A percentile compares a stretch with the other conserved stretches of the same genome.
Conservation (phyloP, 495 filamentous ascomycete species). For the Neurospora sp. region DNA sequence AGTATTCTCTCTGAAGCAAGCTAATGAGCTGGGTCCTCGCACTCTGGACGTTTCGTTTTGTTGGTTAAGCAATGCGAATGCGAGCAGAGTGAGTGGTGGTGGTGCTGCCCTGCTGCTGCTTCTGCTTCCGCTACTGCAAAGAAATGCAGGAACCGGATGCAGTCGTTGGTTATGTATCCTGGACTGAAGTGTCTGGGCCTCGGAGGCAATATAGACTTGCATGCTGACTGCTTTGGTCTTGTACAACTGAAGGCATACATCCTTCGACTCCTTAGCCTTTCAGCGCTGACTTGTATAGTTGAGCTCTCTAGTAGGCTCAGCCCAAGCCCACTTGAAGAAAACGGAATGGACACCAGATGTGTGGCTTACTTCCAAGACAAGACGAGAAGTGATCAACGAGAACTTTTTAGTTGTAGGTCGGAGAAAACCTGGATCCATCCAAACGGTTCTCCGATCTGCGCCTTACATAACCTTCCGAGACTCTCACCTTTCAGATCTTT, state of each 20-base stretch:
- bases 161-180: neutral
- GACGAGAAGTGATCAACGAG: neutral
- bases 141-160: neutral
- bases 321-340: neutral
- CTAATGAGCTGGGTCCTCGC: neutral
- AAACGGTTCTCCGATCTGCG: neutral
- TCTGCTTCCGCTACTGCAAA: neutral
- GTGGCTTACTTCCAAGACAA: too few species aligned
- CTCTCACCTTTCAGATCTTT: neutral
- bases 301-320: too few species aligned
- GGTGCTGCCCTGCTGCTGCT: neutral
- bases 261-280: too few species aligned
- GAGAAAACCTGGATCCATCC: neutral
- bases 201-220: neutral
- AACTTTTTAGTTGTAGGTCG: too few species aligned
- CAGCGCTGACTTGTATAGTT: too few species aligned
- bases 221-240: neutral
- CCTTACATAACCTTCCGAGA: neutral
- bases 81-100: neutral
- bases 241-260: neutral
- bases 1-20: neutral
- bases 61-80: neutral
- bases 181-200: neutral
- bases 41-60: neutral
- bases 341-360: neutral